phyloP scores from a whole-genome alignment of 805 yeast species.

The Saccharomyces eubayanus region DNA sequence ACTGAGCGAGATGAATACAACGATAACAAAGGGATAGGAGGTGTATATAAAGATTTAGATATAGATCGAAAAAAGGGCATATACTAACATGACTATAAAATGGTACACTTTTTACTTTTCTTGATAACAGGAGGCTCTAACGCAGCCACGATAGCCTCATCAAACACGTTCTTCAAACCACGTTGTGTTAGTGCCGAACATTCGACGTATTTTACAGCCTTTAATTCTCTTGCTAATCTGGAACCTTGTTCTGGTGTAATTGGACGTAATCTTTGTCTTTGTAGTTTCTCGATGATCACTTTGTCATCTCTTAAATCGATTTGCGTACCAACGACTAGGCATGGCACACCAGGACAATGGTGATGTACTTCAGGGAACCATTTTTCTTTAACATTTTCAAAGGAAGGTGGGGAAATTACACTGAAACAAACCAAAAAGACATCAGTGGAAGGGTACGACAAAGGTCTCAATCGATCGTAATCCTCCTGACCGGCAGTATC shows the following conservation, averaged over 20 bases:
- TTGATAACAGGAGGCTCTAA: constrained; percentile 91
- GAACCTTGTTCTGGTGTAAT: constrained; percentile 84
- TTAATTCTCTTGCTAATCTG: constrained; percentile 82
- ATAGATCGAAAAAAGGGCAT: neutral
- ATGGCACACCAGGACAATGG: constrained; percentile 97
- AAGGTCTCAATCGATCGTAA: constrained; percentile 93
- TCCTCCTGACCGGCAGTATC: constrained; percentile 99
- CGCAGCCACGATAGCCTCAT: constrained; percentile 97
- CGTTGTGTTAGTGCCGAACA: constrained; percentile 96
- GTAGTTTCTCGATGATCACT: constrained; percentile 78
- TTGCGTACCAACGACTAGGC: constrained; percentile 94
- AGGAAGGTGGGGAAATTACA: constrained; percentile 93
- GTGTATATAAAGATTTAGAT: neutral
- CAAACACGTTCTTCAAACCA: constrained; percentile 95
- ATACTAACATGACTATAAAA: constrained; percentile 40
- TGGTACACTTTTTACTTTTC: constrained; percentile 68
- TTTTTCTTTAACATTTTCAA: constrained; percentile 94
- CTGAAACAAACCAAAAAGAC: constrained; percentile 93
- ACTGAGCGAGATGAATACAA: neutral
- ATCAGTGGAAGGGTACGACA: constrained; percentile 94
- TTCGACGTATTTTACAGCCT: constrained; percentile 94
- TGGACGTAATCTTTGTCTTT: constrained; percentile 83
- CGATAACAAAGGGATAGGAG: neutral
- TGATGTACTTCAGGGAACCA: constrained; percentile 99
- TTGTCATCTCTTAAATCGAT: constrained; percentile 91